Evolutionary conservation across 2,329 filamentous ascomycete species (phyloP), one percentile per base, ranked within the genome.

Genomic region (Cylindrodendrum hubeiense): DNA sequence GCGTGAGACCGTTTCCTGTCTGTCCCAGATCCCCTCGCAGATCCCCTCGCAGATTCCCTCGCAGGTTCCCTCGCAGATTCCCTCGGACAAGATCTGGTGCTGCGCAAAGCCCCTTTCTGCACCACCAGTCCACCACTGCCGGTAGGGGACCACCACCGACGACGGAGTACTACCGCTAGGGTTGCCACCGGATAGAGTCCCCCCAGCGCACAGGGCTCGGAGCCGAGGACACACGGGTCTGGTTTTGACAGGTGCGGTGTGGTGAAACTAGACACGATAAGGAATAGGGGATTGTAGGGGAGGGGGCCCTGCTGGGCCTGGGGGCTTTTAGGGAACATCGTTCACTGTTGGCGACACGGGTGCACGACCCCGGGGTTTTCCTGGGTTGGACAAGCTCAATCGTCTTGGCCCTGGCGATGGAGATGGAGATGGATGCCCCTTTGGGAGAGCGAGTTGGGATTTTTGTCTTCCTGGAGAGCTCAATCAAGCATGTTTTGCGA

Each of bases 321-420:
- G 60, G 53, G 54, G 30, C 34, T 33, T 39, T 41, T 37, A 17
- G 53, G 53, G 52, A 28, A 47, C 47, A 49, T 63, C 60, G 62
- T 59, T 66, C 56, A 61, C 68, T 63, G 68, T 55, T 66, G 54
- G 52, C 51, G 61, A 66, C n/a, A n/a, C 60, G 69, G 72, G 63
- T 68, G 70, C 63, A 60, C n/a, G 63, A 71, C 70, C 72, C 72
- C 65, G 60, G 69, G 62, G 15, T 39, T 63, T 69, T 60, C 63
- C 63, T 71, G 65, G 69, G 60, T 56, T 52, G 51, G 64, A 66
- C 60, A 69, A 73, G 70, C 70, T 74, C 74, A 73, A 73, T 73
- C 63, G 65, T 52, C 47, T 58, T 37, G 39, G 52, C 33, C 39
- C 44, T 51, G 53, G 28, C 56, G 8, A 22, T 55, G 39, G 55